A percentile compares a stretch with the other conserved stretches of the same genome.
phyloP scores from a whole-genome alignment of 202 grass and related monocot genomes.

The Carex sylvatica region DNA sequence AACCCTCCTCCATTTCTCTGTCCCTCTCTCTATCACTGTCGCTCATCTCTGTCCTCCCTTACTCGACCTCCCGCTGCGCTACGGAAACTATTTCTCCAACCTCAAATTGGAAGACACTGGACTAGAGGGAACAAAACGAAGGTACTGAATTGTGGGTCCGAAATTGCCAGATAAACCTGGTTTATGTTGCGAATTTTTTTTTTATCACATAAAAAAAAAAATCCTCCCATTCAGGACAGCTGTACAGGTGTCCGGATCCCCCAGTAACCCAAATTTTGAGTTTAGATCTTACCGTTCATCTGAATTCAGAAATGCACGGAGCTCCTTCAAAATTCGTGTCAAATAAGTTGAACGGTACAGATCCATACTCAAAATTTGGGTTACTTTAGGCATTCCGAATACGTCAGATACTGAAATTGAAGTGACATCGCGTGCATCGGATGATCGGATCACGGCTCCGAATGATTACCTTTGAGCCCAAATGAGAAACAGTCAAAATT shows the following conservation, averaged over 20 bases:
- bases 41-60: background rate
- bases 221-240: too few relatives aligned
- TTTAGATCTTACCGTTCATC: too few relatives aligned
- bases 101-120: background rate
- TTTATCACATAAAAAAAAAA: too few relatives aligned
- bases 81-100: background rate
- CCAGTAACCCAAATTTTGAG: too few relatives aligned
- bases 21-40: constrained; percentile 19
- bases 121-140: background rate
- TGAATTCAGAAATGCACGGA: too few relatives aligned
- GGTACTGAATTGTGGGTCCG: constrained; percentile 1
- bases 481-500: background rate
- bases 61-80: background rate
- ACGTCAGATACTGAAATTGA: too few relatives aligned
- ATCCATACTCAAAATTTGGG: too few relatives aligned
- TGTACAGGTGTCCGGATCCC: too few relatives aligned
- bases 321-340: too few relatives aligned
- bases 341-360: too few relatives aligned
- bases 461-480: background rate
- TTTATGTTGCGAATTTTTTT: background rate
- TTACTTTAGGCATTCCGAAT: too few relatives aligned
- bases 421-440: too few relatives aligned
- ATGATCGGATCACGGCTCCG: background rate
- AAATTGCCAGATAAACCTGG: background rate
- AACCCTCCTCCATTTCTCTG: constrained; percentile 34